Evolutionary conservation across 306 rosid species (phyloP).

Genomic region (Quercus ilex): DNA sequence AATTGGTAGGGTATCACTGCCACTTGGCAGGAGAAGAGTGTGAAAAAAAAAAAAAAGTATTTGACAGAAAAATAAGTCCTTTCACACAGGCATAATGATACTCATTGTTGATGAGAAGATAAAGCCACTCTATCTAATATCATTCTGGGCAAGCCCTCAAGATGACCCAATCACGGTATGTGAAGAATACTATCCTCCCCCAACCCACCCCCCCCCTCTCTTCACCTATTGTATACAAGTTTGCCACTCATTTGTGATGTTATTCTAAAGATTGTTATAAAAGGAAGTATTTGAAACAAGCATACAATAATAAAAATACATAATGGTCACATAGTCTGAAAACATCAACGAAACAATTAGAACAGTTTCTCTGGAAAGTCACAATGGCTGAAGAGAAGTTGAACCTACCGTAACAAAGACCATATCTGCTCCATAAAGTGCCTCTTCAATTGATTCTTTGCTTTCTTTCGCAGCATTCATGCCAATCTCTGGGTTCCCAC

Average conservation of each 20-base stretch:
- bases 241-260: background rate
- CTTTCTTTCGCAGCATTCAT: conserved; percentile 99
- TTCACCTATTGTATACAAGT: background rate
- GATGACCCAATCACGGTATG: background rate
- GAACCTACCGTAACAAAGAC: conserved; percentile 93
- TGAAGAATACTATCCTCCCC: background rate
- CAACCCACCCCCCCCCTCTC: rapidly evolving
- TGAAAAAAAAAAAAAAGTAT: background rate
- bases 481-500: conserved; percentile 98
- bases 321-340: background rate
- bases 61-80: background rate
- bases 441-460: conserved; percentile 76
- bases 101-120: background rate
- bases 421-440: conserved; percentile 93
- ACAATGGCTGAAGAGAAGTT: conserved; percentile 22
- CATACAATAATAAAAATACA: background rate
- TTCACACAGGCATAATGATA: background rate
- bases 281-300: background rate
- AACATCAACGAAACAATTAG: background rate
- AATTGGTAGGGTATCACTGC: background rate
- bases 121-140: background rate
- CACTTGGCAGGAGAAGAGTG: background rate
- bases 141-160: background rate
- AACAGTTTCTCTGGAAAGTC: conserved; percentile 9
- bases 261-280: background rate